A percentile compares a stretch with the other conserved stretches of the same genome.
Evolutionary conservation across 495 filamentous ascomycete species (phyloP).

Genomic region (Geopyxis carbonaria): DNA sequence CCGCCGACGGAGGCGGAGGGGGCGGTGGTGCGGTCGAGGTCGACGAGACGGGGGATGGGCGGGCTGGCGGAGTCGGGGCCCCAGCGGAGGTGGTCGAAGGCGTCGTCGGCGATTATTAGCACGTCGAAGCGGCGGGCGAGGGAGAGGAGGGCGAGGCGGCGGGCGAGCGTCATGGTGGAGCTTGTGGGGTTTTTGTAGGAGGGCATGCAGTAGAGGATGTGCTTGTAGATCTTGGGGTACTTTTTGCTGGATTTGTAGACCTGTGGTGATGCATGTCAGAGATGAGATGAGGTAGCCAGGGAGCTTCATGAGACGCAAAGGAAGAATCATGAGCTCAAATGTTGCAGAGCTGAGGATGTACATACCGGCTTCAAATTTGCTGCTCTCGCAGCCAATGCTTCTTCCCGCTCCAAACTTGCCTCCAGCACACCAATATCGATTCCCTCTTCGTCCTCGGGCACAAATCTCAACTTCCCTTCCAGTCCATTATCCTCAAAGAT

Average conservation of each 20-base stretch:
- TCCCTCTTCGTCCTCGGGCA: slow-evolving; percentile 60
- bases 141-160: slow-evolving; percentile 43
- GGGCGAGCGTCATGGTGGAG: slow-evolving; percentile 46
- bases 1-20: slow-evolving; percentile 42
- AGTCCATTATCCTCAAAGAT: slow-evolving; percentile 72
- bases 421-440: slow-evolving; percentile 46
- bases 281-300: no score
- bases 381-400: slow-evolving; percentile 18
- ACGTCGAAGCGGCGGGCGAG: slow-evolving; percentile 60
- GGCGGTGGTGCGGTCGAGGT: slow-evolving; percentile 47
- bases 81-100: slow-evolving; percentile 78
- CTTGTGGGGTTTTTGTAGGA: slow-evolving; percentile 66
- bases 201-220: slow-evolving; percentile 64
- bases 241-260: slow-evolving; percentile 21
- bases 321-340: no score
- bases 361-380: slow-evolving; percentile 17
- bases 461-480: slow-evolving; percentile 38
- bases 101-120: slow-evolving; percentile 62
- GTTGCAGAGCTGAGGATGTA: background rate
- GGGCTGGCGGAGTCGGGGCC: slow-evolving; percentile 33
- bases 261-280: no score
- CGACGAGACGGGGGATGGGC: slow-evolving; percentile 49
- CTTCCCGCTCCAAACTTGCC: slow-evolving; percentile 31
- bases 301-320: no score
- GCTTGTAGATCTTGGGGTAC: slow-evolving; percentile 55